A percentile compares a stretch with the other conserved stretches of the same genome.
Conservation (phyloP, 148 eudicot genomes). For the Diospyros kaki region DNA sequence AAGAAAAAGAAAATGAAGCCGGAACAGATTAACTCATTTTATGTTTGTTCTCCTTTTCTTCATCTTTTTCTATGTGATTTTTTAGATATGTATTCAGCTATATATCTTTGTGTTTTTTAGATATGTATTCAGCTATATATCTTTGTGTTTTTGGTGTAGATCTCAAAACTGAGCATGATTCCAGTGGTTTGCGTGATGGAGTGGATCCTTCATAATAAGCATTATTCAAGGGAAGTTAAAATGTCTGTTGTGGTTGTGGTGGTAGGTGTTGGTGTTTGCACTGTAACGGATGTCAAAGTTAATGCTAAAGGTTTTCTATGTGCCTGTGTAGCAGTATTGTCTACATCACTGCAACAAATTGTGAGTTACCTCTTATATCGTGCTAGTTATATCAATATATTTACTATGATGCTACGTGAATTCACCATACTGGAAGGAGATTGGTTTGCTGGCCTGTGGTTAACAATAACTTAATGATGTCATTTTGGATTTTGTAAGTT, state of each 20-base stretch:
- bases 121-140: background rate
- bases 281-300: constrained; percentile 76
- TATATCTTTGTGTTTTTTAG: background rate
- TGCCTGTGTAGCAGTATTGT: constrained; percentile 64
- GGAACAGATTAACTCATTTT: background rate
- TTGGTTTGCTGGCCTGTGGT: background rate
- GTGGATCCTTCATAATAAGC: constrained; percentile 71
- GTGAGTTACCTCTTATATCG: constrained; percentile 40
- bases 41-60: background rate
- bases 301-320: constrained; percentile 78
- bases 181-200: constrained; percentile 84
- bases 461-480: no score
- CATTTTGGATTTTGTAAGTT: no score
- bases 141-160: constrained; percentile 31
- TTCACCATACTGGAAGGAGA: background rate
- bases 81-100: background rate
- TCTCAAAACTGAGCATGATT: constrained; percentile 81
- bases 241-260: constrained; percentile 73
- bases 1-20: no score
- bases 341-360: constrained; percentile 76
- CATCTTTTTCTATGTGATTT: background rate
- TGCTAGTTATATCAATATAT: background rate
- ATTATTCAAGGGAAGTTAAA: constrained; percentile 68
- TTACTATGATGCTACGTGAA: background rate
- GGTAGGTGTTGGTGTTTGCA: constrained; percentile 84